phyloP scores from a whole-genome alignment of 2,329 filamentous ascomycete genomes.

The Colletotrichum gigasporum region DNA sequence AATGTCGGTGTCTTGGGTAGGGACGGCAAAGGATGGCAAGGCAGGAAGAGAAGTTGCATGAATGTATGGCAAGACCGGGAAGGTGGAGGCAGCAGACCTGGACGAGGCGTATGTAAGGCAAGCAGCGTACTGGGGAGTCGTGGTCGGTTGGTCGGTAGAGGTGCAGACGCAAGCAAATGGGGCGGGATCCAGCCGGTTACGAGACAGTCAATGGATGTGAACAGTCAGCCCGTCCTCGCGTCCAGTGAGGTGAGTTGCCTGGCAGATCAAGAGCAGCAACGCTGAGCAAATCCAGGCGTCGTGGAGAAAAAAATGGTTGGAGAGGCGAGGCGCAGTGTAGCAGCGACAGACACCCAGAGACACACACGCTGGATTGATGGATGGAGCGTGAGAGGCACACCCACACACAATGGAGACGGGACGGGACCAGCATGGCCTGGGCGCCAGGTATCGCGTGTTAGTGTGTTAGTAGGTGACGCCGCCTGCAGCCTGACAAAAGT shows the following conservation, averaged over 20 bases:
- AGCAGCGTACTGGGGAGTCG: too few relatives aligned
- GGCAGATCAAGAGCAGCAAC: background rate
- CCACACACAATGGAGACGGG: background rate
- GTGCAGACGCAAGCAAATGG: background rate
- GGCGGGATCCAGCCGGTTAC: background rate
- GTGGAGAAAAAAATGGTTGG: conserved; percentile 16
- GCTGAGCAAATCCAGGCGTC: conserved; percentile 7
- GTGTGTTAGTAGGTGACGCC: rapidly evolving
- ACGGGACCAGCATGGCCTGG: background rate
- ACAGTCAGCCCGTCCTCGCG: background rate
- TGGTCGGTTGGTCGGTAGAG: background rate
- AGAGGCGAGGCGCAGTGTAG: conserved; percentile 16
- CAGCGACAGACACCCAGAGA: background rate
- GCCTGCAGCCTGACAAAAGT: conserved; percentile 2
- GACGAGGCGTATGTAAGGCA: background rate
- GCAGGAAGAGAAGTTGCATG: conserved; percentile 30
- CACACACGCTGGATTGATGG: conserved; percentile 4
- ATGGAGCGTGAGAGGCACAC: conserved; percentile 12
- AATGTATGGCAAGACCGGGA: conserved; percentile 28
- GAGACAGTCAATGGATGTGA: background rate
- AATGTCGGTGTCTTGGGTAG: conserved; percentile 18
- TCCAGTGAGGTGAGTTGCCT: background rate
- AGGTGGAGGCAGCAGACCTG: conserved; percentile 24
- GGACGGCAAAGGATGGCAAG: conserved; percentile 6
- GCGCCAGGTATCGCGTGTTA: background rate